Conservation (phyloP, 169 alveolate genomes). For the Plasmodium malariae region DNA sequence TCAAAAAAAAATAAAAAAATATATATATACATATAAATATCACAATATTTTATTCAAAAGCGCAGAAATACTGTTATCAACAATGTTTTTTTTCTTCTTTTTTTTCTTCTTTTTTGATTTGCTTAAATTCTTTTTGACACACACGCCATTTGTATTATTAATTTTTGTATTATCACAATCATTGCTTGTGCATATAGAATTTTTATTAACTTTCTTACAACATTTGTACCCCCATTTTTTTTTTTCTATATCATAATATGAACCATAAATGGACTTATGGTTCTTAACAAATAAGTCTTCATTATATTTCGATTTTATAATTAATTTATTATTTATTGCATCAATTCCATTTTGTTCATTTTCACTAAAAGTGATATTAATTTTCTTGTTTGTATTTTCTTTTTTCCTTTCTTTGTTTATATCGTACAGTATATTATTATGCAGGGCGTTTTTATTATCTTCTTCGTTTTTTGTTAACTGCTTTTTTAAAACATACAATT, state of each 20-base stretch:
- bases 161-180: background rate
- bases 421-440: constrained; percentile 20
- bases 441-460: constrained; percentile 41
- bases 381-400: constrained; percentile 19
- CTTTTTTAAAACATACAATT: constrained; percentile 92
- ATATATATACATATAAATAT: background rate
- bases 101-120: background rate
- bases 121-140: constrained; percentile 9
- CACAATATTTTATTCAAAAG: constrained; percentile 52
- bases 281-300: constrained; percentile 85
- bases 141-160: constrained; percentile 1
- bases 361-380: too few species aligned
- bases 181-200: constrained; percentile 72
- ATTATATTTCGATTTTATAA: constrained; percentile 82
- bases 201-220: constrained; percentile 80
- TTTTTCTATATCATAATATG: constrained; percentile 82
- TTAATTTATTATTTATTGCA: constrained; percentile 58
- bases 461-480: constrained; percentile 87
- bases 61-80: constrained; percentile 73
- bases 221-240: constrained; percentile 89
- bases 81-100: constrained; percentile 49
- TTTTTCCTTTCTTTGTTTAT: constrained; percentile 77
- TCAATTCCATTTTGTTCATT: constrained; percentile 7
- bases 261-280: constrained; percentile 88
- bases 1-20: too few species aligned